A percentile compares a stretch with the other conserved stretches of the same genome.
phyloP scores from a whole-genome alignment of 1,139 yeast genomes.

The Pneumocystis sp. region DNA sequence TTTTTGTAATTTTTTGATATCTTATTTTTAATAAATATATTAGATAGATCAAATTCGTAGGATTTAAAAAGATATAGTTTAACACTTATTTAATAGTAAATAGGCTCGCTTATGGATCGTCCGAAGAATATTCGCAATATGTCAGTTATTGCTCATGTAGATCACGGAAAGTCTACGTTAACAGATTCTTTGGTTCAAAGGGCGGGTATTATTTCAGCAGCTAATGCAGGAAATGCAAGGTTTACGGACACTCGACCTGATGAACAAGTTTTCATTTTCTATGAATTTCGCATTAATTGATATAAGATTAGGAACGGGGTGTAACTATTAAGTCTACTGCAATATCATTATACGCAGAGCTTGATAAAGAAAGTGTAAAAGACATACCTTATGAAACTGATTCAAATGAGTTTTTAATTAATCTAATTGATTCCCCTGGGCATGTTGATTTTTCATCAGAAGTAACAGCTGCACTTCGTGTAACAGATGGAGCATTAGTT shows the following conservation, averaged over 20 bases:
- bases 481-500: slow-evolving; percentile 99
- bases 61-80: neutral
- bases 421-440: slow-evolving; percentile 99
- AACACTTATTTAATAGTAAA: neutral
- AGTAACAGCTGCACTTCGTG: slow-evolving; percentile 99
- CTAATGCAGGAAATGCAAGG: slow-evolving; percentile 99
- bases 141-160: slow-evolving; percentile 99
- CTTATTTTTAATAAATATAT: neutral
- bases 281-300: neutral
- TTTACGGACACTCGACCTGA: slow-evolving; percentile 99
- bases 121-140: slow-evolving; percentile 48
- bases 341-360: slow-evolving; percentile 83
- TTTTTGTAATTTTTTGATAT: neutral
- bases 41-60: neutral
- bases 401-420: slow-evolving; percentile 89
- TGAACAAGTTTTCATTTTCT: slow-evolving; percentile 41
- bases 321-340: slow-evolving; percentile 98
- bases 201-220: slow-evolving; percentile 99
- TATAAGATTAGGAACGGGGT: slow-evolving; percentile 62
- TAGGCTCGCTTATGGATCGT: neutral
- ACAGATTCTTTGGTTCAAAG: slow-evolving; percentile 97
- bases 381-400: slow-evolving; percentile 91
- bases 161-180: slow-evolving; percentile 99
- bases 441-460: slow-evolving; percentile 99
- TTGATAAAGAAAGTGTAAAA: slow-evolving; percentile 81